phyloP scores from a whole-genome alignment of 1,139 yeast species.

The Sugiyamaella castrensis region DNA sequence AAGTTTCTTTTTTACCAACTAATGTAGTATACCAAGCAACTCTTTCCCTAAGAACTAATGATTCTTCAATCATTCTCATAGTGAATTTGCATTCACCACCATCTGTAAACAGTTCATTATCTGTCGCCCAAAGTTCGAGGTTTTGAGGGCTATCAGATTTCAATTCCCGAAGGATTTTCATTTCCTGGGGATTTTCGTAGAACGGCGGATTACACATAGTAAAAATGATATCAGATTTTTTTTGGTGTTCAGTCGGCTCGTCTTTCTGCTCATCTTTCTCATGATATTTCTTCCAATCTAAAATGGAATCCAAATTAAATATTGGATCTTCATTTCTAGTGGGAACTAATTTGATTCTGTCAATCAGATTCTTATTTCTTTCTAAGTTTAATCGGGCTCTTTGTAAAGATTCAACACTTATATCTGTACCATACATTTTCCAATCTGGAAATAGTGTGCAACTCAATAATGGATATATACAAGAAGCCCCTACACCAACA shows the following conservation, averaged over 20 bases:
- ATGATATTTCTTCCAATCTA: neutral
- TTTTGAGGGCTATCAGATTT: conserved; percentile 21
- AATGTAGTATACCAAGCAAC: conserved; percentile 42
- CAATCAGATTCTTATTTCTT: conserved; percentile 23
- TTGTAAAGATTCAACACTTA: conserved; percentile 34
- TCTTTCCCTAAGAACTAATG: conserved; percentile 19
- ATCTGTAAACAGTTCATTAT: conserved; percentile 38
- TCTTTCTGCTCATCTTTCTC: neutral
- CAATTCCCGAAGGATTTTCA: conserved; percentile 25
- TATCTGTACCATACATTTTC: conserved; percentile 40
- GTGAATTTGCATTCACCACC: conserved; percentile 47
- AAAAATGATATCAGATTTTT: conserved; percentile 7
- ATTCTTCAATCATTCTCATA: conserved; percentile 35
- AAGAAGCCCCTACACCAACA: conserved; percentile 44
- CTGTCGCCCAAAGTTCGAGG: conserved; percentile 29
- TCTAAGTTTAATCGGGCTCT: conserved; percentile 29
- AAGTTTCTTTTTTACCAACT: conserved; percentile 39
- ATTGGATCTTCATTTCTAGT: neutral
- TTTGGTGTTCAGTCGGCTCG: neutral
- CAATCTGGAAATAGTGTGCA: conserved; percentile 25
- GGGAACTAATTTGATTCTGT: conserved; percentile 11
- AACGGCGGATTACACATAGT: conserved; percentile 50
- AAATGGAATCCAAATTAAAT: neutral
- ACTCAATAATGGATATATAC: conserved; percentile 41
- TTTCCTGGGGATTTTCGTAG: conserved; percentile 37